Percentiles rank a stretch among this genome's conserved stretches.
Evolutionary conservation across 257 asterid genomes (phyloP).

Genomic region (Nyctanthes arbortristis): DNA sequence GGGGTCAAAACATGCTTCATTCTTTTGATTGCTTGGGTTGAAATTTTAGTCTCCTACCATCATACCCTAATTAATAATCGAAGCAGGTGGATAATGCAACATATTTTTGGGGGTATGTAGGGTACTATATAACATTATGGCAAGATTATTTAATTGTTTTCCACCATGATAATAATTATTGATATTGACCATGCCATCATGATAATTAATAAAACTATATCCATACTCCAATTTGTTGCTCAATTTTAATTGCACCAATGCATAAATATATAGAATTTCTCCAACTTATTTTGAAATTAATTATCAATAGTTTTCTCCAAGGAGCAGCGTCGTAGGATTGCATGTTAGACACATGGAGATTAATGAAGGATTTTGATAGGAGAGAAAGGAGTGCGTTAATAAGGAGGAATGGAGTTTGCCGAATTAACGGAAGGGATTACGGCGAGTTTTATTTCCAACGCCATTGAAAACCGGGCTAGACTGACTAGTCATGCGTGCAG

Average conservation of each 20-base stretch:
- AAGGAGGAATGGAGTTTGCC: conserved; percentile 6
- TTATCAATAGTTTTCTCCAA: too few relatives aligned
- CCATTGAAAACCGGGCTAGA: conserved; percentile 30
- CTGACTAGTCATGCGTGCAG: conserved; percentile 15
- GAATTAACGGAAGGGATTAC: conserved; percentile 28
- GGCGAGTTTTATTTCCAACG: conserved; percentile 61
- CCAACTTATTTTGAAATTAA: too few relatives aligned
- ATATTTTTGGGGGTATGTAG: conserved; percentile 17
- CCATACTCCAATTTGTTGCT: too few relatives aligned
- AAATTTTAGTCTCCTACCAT: conserved; percentile 9
- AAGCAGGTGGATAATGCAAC: not conserved
- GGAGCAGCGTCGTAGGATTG: too few relatives aligned
- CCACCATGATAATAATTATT: conserved; percentile 35
- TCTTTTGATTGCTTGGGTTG: conserved; percentile 15
- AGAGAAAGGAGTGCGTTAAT: not conserved
- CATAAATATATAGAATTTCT: too few relatives aligned
- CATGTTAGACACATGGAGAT: conserved; percentile 18
- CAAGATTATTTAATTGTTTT: conserved; percentile 16
- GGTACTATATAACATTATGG: conserved; percentile 22
- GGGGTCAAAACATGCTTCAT: conserved; percentile 39
- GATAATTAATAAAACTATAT: not conserved
- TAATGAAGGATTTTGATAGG: conserved; percentile 10
- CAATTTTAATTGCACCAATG: too few relatives aligned
- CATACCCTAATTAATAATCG: conserved; percentile 22
- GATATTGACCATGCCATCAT: conserved; percentile 16